phyloP scores from a whole-genome alignment of 208 protist species.

The Wallacemonas sp. region DNA sequence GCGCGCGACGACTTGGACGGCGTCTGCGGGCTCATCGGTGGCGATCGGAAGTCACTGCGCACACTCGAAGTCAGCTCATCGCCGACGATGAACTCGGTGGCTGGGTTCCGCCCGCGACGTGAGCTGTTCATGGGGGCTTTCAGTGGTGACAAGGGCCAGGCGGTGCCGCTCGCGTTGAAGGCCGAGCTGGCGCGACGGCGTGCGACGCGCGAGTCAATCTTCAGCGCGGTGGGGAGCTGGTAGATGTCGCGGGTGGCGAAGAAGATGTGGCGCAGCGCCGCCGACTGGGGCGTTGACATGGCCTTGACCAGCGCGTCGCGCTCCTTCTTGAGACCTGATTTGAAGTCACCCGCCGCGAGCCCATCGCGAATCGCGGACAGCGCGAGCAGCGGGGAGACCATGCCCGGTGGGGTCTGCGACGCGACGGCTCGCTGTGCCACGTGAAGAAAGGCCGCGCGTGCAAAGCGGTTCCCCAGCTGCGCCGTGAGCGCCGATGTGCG shows the following conservation, averaged over 20 bases:
- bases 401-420: slow-evolving; percentile 2
- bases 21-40: neutral
- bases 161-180: neutral
- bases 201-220: neutral
- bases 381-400: slow-evolving; percentile 6
- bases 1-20: neutral
- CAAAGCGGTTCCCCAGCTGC: slow-evolving; percentile 1
- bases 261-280: neutral
- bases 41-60: slow-evolving; percentile 6
- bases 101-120: neutral
- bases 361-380: slow-evolving; percentile 1
- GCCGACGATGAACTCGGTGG: neutral
- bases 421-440: neutral
- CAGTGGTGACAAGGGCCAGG: neutral
- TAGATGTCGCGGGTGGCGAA: slow-evolving; percentile 1
- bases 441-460: neutral
- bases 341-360: slow-evolving; percentile 5
- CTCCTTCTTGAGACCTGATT: slow-evolving; percentile 2
- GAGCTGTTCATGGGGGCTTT: neutral
- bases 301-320: slow-evolving; percentile 1
- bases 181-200: neutral
- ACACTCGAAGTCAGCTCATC: neutral
- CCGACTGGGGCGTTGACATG: neutral
- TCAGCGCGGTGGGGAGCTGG: neutral
- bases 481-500: neutral